phyloP scores from a whole-genome alignment of 2,329 filamentous ascomycete genomes.

The Aureobasidium sp. region DNA sequence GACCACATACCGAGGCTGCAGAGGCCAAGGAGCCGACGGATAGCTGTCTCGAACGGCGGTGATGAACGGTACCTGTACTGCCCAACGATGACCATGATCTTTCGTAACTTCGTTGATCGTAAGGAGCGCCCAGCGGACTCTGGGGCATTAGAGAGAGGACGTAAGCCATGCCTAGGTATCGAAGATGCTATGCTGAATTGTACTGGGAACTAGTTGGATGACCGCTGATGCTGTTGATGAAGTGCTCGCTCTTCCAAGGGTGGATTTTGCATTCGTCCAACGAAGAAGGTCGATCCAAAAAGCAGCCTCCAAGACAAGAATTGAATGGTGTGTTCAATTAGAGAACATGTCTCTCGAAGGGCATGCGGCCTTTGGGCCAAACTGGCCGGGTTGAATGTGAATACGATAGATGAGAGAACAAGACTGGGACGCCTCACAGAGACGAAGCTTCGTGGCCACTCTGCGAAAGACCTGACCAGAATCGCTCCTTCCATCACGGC shows the following conservation, averaged over 20 bases:
- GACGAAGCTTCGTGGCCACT: neutral
- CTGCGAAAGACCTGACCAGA: neutral
- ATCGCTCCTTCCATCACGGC: constrained; percentile 1
- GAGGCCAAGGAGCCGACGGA: constrained; percentile 14
- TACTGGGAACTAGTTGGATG: constrained; percentile 3
- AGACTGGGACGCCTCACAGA: neutral
- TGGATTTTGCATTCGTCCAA: neutral
- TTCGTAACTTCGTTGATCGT: constrained; percentile 9
- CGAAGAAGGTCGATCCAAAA: neutral
- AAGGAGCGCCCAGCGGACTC: neutral
- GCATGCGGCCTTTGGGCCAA: constrained; percentile 8
- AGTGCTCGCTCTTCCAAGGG: neutral
- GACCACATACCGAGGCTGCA: constrained; percentile 4
- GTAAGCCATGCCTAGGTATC: constrained; percentile 15
- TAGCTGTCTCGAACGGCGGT: constrained; percentile 7
- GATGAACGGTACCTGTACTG: constrained; percentile 6
- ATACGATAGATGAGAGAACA: constrained; percentile 4
- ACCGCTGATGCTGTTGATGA: neutral
- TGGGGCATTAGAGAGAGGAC: constrained; percentile 17
- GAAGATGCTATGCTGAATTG: constrained; percentile 1
- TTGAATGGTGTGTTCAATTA: constrained; percentile 7
- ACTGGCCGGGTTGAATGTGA: constrained; percentile 1
- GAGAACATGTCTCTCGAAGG: constrained; percentile 2
- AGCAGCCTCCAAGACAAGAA: neutral
- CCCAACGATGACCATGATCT: constrained; percentile 14